Base-by-base conservation (phyloP, 495 filamentous ascomycete species). In the Acidomyces sp. region DNA sequence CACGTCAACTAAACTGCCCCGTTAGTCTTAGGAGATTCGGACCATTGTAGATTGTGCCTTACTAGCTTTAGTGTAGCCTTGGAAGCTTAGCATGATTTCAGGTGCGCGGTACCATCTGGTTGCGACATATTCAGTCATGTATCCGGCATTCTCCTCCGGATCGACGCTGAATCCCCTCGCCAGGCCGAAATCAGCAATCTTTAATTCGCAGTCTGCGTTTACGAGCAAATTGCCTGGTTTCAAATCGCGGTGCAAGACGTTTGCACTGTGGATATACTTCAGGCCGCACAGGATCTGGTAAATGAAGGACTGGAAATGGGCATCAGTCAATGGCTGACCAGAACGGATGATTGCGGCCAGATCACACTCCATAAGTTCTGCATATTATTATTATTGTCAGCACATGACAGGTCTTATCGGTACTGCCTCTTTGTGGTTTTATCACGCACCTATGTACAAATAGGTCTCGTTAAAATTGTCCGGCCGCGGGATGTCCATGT, bases 91-190 rank as follows among this genome's bases (percentile, higher is more conserved):
- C 92, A 99, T 99, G 62, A 99, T 99, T 63, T 99, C 92, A 34
- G 92, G 92, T 1, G 92, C 90, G 59, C 92, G 82, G 62, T 99
- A 99, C 92, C 92, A 99, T 55, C 92, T 74, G 39, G 92, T 99
- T 33, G 92, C 92, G 39, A 99, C 92, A 58, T 99, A 99, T 82
- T 99, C 92, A 12, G 92, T 99, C 92, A 99, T 99, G 72, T 96
- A 99, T 20, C 92, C 92, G 6, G 90, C 94, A 64, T 99, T 99
- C 61, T 99, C 92, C 52, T 96, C 92, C 6, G 58, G 52, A 80
- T 90, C 39, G 81, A 93, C 26, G 80, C 88, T 33, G 84, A 92
- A 41, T 78, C 95, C 61, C 56, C 92, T 71, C 35, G 92, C 92
- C 22, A 99, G 73, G 47, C 92, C 92, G 53, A 99, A 99, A 58